phyloP scores from a whole-genome alignment of 208 protist genomes.

The Strigomonas oncopelti region DNA sequence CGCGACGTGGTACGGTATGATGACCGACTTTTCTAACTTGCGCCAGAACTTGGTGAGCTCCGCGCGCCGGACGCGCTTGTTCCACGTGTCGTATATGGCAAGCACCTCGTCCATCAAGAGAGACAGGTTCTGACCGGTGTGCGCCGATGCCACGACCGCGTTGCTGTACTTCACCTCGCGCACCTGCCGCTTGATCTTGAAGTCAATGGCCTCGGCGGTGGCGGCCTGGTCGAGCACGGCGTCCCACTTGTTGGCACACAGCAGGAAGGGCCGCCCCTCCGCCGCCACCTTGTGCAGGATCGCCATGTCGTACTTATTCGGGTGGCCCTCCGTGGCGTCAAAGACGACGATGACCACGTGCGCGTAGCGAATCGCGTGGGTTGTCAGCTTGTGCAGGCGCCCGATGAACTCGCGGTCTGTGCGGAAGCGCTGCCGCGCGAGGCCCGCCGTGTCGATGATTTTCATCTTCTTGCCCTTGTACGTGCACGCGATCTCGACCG shows the following conservation, averaged over 20 bases:
- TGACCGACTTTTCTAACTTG: conserved; percentile 87
- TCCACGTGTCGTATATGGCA: conserved; percentile 86
- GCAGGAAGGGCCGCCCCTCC: conserved; percentile 83
- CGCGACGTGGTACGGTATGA: conserved; percentile 86
- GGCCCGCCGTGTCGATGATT: conserved; percentile 87
- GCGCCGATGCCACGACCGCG: conserved; percentile 85
- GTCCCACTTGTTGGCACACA: conserved; percentile 93
- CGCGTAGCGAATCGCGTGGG: conserved; percentile 80
- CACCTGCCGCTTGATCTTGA: conserved; percentile 90
- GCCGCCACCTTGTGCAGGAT: conserved; percentile 78
- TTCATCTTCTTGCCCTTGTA: conserved; percentile 87
- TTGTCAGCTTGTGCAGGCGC: conserved; percentile 66
- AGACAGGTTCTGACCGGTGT: conserved; percentile 84
- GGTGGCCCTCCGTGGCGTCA: conserved; percentile 88
- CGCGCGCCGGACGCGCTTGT: conserved; percentile 77
- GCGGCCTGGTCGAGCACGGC: conserved; percentile 83
- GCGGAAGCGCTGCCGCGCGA: conserved; percentile 70
- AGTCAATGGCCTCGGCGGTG: conserved; percentile 89
- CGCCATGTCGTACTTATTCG: conserved; percentile 91
- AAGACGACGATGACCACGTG: conserved; percentile 89
- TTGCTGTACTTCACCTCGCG: conserved; percentile 88
- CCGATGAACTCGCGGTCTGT: conserved; percentile 81
- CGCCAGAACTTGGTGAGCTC: conserved; percentile 87
- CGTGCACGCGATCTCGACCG: conserved; percentile 82
- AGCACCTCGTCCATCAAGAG: conserved; percentile 85